Percentiles rank a stretch among this genome's conserved stretches.
These are phyloP conservation scores for Ehretia macrophylla DNA, from an alignment of 257 asterid species.

Conservation along the genomic window DNA sequence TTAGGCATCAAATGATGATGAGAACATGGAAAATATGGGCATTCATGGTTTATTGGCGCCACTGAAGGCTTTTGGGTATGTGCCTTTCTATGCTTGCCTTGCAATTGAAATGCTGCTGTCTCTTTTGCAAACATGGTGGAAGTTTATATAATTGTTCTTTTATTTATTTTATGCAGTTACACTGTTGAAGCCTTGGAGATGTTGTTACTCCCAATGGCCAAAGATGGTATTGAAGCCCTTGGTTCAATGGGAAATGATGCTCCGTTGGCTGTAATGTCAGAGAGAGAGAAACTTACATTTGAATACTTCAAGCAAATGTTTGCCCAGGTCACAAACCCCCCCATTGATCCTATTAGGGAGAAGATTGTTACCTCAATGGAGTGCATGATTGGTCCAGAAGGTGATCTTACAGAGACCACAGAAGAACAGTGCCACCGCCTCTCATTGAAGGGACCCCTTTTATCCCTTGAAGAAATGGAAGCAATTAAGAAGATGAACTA, in stretches of 20 bases:
- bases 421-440: constrained; percentile 97
- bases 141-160: constrained; percentile 11
- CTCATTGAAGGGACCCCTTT: constrained; percentile 86
- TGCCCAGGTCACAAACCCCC: constrained; percentile 99
- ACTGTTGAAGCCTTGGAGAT: constrained; percentile 90
- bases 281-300: constrained; percentile 85
- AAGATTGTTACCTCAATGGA: constrained; percentile 97
- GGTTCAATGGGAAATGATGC: constrained; percentile 99
- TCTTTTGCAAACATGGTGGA: constrained; percentile 2
- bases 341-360: constrained; percentile 96
- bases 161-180: constrained; percentile 52
- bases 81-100: constrained; percentile 8
- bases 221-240: constrained; percentile 93
- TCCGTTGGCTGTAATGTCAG: constrained; percentile 97
- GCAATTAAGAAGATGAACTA: constrained; percentile 86
- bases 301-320: constrained; percentile 99
- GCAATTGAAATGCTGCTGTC: neutral
- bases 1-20: constrained; percentile 73
- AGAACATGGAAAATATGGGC: constrained; percentile 85
- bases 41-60: constrained; percentile 86
- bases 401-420: constrained; percentile 96
- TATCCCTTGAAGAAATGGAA: constrained; percentile 85
- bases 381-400: constrained; percentile 99
- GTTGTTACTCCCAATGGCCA: constrained; percentile 96
- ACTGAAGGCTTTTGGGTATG: constrained; percentile 93